Evolutionary conservation across 768 basidiomycete species (phyloP).

Genomic region (Mrakia gelida): DNA sequence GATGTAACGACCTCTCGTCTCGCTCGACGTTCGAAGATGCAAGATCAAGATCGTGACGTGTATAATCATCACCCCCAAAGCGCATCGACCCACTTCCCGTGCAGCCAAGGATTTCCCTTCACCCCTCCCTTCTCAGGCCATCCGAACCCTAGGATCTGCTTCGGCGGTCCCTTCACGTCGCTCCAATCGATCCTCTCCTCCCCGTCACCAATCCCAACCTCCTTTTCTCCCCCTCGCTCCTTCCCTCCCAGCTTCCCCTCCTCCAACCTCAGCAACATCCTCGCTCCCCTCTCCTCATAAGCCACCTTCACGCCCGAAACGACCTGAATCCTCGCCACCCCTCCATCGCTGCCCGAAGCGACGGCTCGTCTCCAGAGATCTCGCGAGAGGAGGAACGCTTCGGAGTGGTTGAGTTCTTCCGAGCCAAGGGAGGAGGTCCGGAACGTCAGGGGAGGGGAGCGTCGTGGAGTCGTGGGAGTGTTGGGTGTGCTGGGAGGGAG

Average conservation of each 20-base stretch:
- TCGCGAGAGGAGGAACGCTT: conserved; percentile 8
- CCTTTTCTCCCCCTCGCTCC: not conserved
- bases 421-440: not conserved
- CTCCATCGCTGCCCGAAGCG: not conserved
- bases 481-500: not conserved
- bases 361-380: conserved; percentile 9
- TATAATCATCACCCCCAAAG: conserved; percentile 6
- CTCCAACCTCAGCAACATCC: not conserved
- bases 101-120: conserved; percentile 8
- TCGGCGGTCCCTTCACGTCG: not conserved
- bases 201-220: conserved; percentile 1
- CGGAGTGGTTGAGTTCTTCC: not conserved
- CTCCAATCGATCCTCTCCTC: not conserved
- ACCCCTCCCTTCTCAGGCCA: conserved; percentile 5
- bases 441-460: not conserved
- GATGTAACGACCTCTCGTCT: not conserved
- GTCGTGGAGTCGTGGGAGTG: not conserved
- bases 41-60: too few species aligned
- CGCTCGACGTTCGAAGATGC: not conserved
- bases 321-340: conserved; percentile 11
- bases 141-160: not conserved
- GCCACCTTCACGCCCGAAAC: conserved; percentile 6
- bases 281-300: conserved; percentile 2
- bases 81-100: conserved; percentile 1
- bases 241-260: not conserved